phyloP scores from a whole-genome alignment of 345 rosid genomes.

The Eucalyptus microcorys region DNA sequence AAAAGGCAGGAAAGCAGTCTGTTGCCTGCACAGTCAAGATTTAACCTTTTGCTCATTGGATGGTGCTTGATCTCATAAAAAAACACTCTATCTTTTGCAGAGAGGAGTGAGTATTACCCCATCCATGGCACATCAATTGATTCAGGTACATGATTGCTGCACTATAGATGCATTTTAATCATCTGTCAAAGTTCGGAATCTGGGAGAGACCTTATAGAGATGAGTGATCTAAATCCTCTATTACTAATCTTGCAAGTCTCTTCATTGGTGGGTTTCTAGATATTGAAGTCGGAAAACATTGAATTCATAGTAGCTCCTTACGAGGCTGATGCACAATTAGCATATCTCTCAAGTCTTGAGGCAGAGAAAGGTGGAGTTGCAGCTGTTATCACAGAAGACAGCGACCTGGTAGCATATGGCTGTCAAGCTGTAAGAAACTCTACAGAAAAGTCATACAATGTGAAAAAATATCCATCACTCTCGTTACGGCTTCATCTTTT shows the following conservation, averaged over 20 bases:
- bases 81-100: constrained; percentile 11
- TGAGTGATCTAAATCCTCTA: not conserved
- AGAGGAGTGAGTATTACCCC: constrained; percentile 78
- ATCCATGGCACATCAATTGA: constrained; percentile 61
- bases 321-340: constrained; percentile 96
- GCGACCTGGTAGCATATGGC: constrained; percentile 83
- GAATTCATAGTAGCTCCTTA: constrained; percentile 94
- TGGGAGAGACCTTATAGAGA: not conserved
- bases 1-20: not conserved
- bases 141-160: constrained; percentile 36
- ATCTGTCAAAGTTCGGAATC: not conserved
- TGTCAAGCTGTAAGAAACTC: constrained; percentile 82
- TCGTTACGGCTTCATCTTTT: not conserved
- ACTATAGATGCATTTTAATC: not conserved
- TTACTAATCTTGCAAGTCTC: not conserved
- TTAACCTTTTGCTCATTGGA: not conserved
- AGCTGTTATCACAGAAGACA: constrained; percentile 86
- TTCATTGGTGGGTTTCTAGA: constrained; percentile 29
- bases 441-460: constrained; percentile 10
- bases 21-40: not conserved
- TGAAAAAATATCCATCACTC: constrained; percentile 17
- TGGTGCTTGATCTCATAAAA: not conserved
- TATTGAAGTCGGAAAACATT: constrained; percentile 54
- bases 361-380: constrained; percentile 60
- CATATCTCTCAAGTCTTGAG: constrained; percentile 56